Percentiles rank a stretch among this genome's conserved stretches.
Conservation (phyloP, 1,139 yeast genomes). For the Ashbya aceris region DNA sequence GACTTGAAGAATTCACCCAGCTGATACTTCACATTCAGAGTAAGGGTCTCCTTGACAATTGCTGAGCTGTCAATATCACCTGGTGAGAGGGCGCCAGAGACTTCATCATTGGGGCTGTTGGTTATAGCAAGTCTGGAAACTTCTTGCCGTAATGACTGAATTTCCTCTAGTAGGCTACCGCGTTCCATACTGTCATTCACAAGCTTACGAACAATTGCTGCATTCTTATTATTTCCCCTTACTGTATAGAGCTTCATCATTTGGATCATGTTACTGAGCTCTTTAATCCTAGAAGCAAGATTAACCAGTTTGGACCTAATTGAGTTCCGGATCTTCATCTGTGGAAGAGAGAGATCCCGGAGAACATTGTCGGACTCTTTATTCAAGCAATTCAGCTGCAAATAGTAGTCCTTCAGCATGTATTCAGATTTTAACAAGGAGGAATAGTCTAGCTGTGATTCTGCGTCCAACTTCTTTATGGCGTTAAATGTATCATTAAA, state of each 20-base stretch:
- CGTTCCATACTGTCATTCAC: conserved; percentile 11
- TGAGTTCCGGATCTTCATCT: conserved; percentile 13
- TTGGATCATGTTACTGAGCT: conserved; percentile 8
- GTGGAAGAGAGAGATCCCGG: conserved; percentile 17
- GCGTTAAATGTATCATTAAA: conserved; percentile 6
- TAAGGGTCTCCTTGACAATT: conserved; percentile 23
- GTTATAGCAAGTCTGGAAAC: conserved; percentile 9
- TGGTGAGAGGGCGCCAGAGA: conserved; percentile 5
- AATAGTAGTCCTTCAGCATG: conserved; percentile 9
- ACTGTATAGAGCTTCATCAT: conserved; percentile 17
- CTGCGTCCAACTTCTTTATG: conserved; percentile 1
- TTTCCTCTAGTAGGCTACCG: conserved; percentile 13
- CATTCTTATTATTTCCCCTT: conserved; percentile 10
- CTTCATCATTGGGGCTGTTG: background rate
- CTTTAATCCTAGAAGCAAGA: conserved; percentile 1
- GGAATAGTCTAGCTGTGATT: conserved; percentile 1
- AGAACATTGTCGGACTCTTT: conserved; percentile 9
- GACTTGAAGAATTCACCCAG: conserved; percentile 22
- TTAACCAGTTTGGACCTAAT: conserved; percentile 12
- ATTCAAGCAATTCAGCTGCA: conserved; percentile 9
- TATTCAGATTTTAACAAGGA: conserved; percentile 1
- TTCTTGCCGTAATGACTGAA: conserved; percentile 15
- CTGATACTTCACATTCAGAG: conserved; percentile 19
- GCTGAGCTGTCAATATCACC: conserved; percentile 9
- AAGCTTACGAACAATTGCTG: conserved; percentile 13